Percentiles rank a stretch among this genome's conserved stretches.
phyloP scores from a whole-genome alignment of 2,329 filamentous ascomycete species.

The Aspergillus aculeatinus region DNA sequence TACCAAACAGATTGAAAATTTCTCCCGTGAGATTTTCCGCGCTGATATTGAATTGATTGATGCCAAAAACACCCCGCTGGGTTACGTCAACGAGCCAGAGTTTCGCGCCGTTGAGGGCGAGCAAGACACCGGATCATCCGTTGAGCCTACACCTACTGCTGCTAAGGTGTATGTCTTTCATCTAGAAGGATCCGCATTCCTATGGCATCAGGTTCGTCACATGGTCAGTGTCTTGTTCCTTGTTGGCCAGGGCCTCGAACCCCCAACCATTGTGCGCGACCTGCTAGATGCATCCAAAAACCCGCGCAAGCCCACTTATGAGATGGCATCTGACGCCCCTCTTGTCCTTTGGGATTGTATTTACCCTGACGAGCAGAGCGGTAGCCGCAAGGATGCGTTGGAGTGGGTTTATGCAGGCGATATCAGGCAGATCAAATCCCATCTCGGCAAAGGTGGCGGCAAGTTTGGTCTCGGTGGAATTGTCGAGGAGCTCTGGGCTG shows the following conservation, averaged over 20 bases:
- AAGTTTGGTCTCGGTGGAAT: conserved; percentile 67
- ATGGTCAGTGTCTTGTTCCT: conserved; percentile 93
- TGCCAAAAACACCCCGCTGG: conserved; percentile 52
- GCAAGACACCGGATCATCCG: conserved; percentile 17
- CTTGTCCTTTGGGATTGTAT: conserved; percentile 95
- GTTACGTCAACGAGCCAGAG: conserved; percentile 53
- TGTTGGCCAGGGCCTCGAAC: conserved; percentile 83
- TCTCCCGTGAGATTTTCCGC: conserved; percentile 74
- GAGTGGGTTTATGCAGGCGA: conserved; percentile 80
- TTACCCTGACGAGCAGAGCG: conserved; percentile 62
- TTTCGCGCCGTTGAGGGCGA: conserved; percentile 41
- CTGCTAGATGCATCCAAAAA: conserved; percentile 71
- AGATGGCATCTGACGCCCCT: conserved; percentile 86
- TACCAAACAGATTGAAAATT: conserved; percentile 84
- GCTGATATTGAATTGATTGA: conserved; percentile 73
- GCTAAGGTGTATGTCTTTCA: conserved; percentile 81
- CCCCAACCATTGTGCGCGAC: conserved; percentile 67
- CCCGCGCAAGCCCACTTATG: conserved; percentile 78
- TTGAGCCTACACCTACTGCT: conserved; percentile 32
- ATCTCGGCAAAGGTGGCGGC: conserved; percentile 50
- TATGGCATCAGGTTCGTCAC: conserved; percentile 97
- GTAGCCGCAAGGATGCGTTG: conserved; percentile 59
- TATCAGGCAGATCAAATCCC: conserved; percentile 43
- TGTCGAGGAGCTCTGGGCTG: conserved; percentile 73
- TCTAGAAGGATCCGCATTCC: conserved; percentile 84